Conservation (phyloP, 1,284 basidiomycete species). For the Cerrena zonata region DNA sequence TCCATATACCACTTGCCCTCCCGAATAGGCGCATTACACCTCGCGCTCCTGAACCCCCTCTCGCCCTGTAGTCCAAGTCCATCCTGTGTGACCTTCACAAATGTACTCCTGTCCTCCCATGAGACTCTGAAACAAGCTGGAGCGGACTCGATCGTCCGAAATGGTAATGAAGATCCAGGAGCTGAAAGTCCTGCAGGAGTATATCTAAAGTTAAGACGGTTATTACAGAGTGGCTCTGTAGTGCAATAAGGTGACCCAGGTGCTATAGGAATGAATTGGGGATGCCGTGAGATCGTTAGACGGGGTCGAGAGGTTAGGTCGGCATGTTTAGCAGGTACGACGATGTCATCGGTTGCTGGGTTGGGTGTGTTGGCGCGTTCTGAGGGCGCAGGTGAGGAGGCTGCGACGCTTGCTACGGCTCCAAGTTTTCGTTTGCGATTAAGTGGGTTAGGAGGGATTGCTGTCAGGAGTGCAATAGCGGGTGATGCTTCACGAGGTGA, state of each 20-base stretch:
- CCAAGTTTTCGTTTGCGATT: conserved; percentile 39
- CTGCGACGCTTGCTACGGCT: conserved; percentile 26
- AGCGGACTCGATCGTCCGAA: conserved; percentile 73
- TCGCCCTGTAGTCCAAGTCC: conserved; percentile 76
- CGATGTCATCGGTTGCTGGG: conserved; percentile 34
- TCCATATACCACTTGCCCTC: conserved; percentile 96
- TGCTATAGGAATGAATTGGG: conserved; percentile 51
- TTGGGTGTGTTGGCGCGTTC: conserved; percentile 29
- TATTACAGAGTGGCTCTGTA: conserved; percentile 67
- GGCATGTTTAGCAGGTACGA: conserved; percentile 51
- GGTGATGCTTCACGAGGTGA: conserved; percentile 36
- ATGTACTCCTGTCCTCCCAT: conserved; percentile 84
- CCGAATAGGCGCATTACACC: conserved; percentile 84
- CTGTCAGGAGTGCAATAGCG: conserved; percentile 22
- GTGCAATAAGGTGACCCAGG: conserved; percentile 54
- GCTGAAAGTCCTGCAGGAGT: conserved; percentile 72
- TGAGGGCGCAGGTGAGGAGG: conserved; percentile 45
- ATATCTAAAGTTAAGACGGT: conserved; percentile 76
- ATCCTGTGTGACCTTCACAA: conserved; percentile 76
- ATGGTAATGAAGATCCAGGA: conserved; percentile 53
- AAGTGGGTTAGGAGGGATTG: conserved; percentile 12
- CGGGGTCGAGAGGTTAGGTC: conserved; percentile 62
- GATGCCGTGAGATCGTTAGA: conserved; percentile 66
- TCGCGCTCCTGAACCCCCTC: conserved; percentile 85
- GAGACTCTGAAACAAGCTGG: conserved; percentile 65